Evolutionary conservation across 371 early-diverging fungal species (phyloP).

Genomic region (Dinochytrium kinnereticum): DNA sequence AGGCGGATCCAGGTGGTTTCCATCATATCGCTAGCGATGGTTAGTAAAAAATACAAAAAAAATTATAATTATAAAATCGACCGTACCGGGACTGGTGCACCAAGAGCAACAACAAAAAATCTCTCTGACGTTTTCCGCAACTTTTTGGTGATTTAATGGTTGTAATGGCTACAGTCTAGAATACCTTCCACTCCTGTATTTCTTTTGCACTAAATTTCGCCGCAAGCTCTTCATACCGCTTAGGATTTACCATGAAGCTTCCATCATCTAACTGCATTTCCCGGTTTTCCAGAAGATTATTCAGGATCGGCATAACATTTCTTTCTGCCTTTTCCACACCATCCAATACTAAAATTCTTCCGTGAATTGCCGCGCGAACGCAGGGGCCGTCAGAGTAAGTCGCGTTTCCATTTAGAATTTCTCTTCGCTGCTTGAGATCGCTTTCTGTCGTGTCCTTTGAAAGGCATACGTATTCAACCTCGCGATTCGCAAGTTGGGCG

Average conservation of each 20-base stretch:
- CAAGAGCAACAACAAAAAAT: slow-evolving; percentile 81
- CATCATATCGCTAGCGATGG: slow-evolving; percentile 72
- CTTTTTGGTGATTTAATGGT: background rate
- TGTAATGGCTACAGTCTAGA: background rate
- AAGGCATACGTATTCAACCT: slow-evolving; percentile 79
- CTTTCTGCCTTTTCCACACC: slow-evolving; percentile 84
- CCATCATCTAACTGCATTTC: slow-evolving; percentile 90
- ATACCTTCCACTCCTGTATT: slow-evolving; percentile 57
- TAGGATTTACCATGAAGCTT: slow-evolving; percentile 73
- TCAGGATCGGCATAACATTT: slow-evolving; percentile 84
- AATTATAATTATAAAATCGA: too few relatives aligned
- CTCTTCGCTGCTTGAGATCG: slow-evolving; percentile 85
- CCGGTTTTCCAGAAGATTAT: slow-evolving; percentile 85
- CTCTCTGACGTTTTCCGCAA: slow-evolving; percentile 73
- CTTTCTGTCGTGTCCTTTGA: slow-evolving; percentile 79
- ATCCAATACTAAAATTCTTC: slow-evolving; percentile 79
- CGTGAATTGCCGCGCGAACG: slow-evolving; percentile 82
- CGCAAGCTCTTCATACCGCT: slow-evolving; percentile 61
- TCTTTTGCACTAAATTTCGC: slow-evolving; percentile 42
- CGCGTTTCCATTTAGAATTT: slow-evolving; percentile 73
- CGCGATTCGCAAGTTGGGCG: slow-evolving; percentile 68
- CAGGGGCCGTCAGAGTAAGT: slow-evolving; percentile 79
- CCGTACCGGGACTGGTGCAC: slow-evolving; percentile 70
- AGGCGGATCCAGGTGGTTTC: slow-evolving; percentile 84
- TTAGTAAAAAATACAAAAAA: too few relatives aligned